Evolutionary conservation across 2,329 filamentous ascomycete genomes (phyloP), one percentile per base, ranked within the genome.

Genomic region (Neofusicoccum laricinum): DNA sequence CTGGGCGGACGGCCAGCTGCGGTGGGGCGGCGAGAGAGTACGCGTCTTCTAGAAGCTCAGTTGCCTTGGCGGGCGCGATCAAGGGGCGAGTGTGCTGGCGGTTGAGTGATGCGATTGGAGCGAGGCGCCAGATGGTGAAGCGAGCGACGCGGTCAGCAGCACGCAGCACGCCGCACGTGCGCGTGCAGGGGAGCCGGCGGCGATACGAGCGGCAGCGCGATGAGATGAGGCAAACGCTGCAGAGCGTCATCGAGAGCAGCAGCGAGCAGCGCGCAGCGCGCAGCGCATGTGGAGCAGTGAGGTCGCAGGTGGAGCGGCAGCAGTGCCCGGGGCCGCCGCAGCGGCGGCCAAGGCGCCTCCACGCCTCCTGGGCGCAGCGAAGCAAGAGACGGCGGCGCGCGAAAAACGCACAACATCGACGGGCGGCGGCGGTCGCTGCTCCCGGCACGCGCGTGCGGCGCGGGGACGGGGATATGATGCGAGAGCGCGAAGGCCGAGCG

Each of bases 111-210:
- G 53, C 53, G 38, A 57, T 57, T 57, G 53, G 53, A 45, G 53
- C 53, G 14, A 40, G 34, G 38, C 38, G 53, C 38, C 38, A n/a
- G 14, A 57, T 57, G 53, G 34, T 57, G 53, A 57, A 57, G 53
- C 53, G 38, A 55, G 53, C 53, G 53, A 57, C 53, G 38, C 53
- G 17, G 53, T 57, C 53, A 57, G 53, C 53, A 43, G 38, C 53
- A 30, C 14, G n/a, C 53, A 32, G 53, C 53, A 30, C 25, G 25
- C 25, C 5, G 25, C 25, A 59, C 55, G 55, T 59, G 55, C 55
- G 53, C n/a, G 50, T 21, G 50, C 50, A 53, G 19, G 46, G 50
- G 34, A 53, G 17, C 6, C 11, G 12, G 32, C 51, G 19, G 19
- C 53, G 38, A 58, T 58, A 58, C 53, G 53, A 58, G 38, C 14